Conservation (phyloP, 2,329 filamentous ascomycete genomes). For the Cryoendolithus antarcticus region DNA sequence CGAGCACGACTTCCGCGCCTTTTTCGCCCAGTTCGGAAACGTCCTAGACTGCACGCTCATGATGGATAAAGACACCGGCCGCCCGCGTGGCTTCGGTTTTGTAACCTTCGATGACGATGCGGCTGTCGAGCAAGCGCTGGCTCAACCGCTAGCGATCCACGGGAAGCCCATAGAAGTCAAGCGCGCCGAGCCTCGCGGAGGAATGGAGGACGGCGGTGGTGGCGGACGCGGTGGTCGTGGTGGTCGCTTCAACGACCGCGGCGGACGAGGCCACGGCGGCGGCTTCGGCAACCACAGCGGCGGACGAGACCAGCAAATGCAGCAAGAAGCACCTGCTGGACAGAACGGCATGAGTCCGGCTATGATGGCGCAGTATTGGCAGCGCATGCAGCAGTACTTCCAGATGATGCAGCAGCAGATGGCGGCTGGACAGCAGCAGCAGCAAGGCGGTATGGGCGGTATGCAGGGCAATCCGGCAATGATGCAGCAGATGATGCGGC, state of each 20-base stretch:
- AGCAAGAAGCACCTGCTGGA: slow-evolving; percentile 9
- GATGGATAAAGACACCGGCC: slow-evolving; percentile 99
- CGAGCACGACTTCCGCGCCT: slow-evolving; percentile 89
- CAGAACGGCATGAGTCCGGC: slow-evolving; percentile 74
- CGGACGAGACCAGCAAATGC: slow-evolving; percentile 11
- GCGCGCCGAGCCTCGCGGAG: slow-evolving; percentile 89
- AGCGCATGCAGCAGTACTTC: slow-evolving; percentile 97
- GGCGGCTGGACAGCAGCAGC: slow-evolving; percentile 27
- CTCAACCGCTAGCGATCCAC: slow-evolving; percentile 75
- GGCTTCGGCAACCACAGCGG: slow-evolving; percentile 24
- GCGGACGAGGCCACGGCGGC: slow-evolving; percentile 22
- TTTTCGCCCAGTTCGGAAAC: slow-evolving; percentile 91
- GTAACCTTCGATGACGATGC: slow-evolving; percentile 96
- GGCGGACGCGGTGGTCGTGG: slow-evolving; percentile 32
- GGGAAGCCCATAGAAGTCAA: slow-evolving; percentile 97
- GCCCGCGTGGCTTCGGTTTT: slow-evolving; percentile 91
- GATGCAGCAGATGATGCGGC: slow-evolving; percentile 30
- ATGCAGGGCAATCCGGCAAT: slow-evolving; percentile 24
- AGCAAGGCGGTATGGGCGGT: slow-evolving; percentile 43
- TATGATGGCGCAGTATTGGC: slow-evolving; percentile 97
- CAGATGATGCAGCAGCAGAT: slow-evolving; percentile 33
- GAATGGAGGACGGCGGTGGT: slow-evolving; percentile 70
- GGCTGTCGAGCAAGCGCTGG: slow-evolving; percentile 83
- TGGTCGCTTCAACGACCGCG: slow-evolving; percentile 27
- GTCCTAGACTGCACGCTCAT: slow-evolving; percentile 96